Conservation (phyloP, 1,284 basidiomycete species). For the Pholiota adiposa region DNA sequence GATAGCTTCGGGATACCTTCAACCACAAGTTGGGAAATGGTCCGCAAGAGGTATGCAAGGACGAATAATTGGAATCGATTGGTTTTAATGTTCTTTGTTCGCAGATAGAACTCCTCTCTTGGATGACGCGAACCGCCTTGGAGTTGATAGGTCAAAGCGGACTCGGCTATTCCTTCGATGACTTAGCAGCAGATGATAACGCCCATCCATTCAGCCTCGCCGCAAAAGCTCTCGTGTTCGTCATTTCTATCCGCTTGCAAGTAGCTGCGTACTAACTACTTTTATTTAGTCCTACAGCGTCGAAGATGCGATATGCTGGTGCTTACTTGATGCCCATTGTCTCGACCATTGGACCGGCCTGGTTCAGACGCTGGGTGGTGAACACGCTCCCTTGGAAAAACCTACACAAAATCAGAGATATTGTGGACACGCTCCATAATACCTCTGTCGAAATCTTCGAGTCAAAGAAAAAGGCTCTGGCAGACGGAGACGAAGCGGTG, state of each 20-base stretch:
- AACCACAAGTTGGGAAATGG: slow-evolving; percentile 16
- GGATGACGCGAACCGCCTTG: slow-evolving; percentile 32
- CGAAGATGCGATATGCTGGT: slow-evolving; percentile 1
- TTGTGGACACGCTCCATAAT: slow-evolving; percentile 36
- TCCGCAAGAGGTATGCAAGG: slow-evolving; percentile 20
- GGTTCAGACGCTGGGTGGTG: slow-evolving; percentile 34
- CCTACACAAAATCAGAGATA: slow-evolving; percentile 35
- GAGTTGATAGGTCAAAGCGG: slow-evolving; percentile 37
- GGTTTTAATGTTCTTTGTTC: background rate
- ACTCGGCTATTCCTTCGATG: slow-evolving; percentile 35
- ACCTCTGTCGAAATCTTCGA: slow-evolving; percentile 39
- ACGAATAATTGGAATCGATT: background rate
- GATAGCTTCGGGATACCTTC: slow-evolving; percentile 18
- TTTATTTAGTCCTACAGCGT: slow-evolving; percentile 1
- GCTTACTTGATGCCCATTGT: slow-evolving; percentile 12
- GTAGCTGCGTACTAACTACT: background rate
- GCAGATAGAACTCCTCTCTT: slow-evolving; percentile 38
- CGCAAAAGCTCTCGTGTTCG: slow-evolving; percentile 28
- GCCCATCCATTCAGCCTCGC: slow-evolving; percentile 27
- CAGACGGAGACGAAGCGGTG: slow-evolving; percentile 27
- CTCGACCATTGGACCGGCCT: slow-evolving; percentile 19
- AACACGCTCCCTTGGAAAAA: slow-evolving; percentile 33
- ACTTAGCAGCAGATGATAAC: slow-evolving; percentile 23
- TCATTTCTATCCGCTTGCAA: slow-evolving; percentile 8
- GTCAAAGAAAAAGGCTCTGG: slow-evolving; percentile 37